Base-by-base conservation (phyloP, 352 stramenopile genomes). In the Globisporangium sylvaticum region DNA sequence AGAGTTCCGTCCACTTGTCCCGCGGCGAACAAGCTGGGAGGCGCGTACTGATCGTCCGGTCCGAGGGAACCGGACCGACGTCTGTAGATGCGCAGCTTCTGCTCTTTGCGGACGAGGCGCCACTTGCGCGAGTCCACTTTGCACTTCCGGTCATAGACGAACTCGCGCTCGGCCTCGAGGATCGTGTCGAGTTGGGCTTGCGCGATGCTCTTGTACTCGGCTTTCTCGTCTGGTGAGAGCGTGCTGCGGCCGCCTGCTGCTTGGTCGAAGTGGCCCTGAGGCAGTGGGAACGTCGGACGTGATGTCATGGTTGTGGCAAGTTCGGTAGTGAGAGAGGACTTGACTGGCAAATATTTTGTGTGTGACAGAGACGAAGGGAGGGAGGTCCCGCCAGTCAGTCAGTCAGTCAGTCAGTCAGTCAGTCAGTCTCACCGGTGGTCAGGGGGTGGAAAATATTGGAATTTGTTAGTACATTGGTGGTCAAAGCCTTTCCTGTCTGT, bases 1-100 rank as follows among this genome's bases (percentile, higher is more conserved):
- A 88, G 71, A 14, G 78, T 73, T 20, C 80, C 80, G 27, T 78
- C 67, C 12, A 86, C 65, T 15, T 68, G 55, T 2, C 78, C 78
- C n/a, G 80, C 58, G 20, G 72, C 75, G 15, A 80, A 69, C 60
- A 89, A 71, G 0, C 55, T 78, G 22, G 72, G 58, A 15, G 22
- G 24, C 12, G 9, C n/a, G 0, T 32, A 8, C n/a, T 27, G 37
- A 15, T 54, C 22, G 14, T 2, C 18, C 12, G 22, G 20, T 15
- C 27, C n/a, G n/a, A 64, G 7, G 1, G 44, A 42, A 3, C 46
- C 25, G 6, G 24, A 48, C 0, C 77, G 75, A 2, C 67, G 68
- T 34, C 73, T 65, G 57, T 78, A 84, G 18, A 88, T 68, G 32
- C 80, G 75, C 4, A 88, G 64, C 12, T 75, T 60, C 2, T 75